Percentiles rank a stretch among this genome's conserved stretches.
Conservation (phyloP, 768 basidiomycete genomes). For the Rhodotorula babjevae region DNA sequence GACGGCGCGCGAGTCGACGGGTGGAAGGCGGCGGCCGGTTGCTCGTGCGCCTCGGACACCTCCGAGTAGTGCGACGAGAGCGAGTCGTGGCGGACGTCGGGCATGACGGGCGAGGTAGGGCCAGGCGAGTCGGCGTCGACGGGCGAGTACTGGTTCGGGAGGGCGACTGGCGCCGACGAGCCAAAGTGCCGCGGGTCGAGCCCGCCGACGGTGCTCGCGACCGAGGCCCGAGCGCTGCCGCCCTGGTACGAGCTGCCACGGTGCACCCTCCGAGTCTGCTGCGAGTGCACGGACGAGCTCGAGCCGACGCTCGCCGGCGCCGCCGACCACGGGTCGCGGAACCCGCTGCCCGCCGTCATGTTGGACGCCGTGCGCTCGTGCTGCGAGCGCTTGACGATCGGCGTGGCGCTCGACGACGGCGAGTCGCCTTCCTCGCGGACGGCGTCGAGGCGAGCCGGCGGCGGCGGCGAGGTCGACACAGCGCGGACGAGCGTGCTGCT, state of each 20-base stretch:
- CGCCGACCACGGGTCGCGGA: conserved; percentile 16
- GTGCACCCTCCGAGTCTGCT: not conserved
- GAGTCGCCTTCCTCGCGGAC: not conserved
- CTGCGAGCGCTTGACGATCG: conserved; percentile 1
- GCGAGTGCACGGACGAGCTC: conserved; percentile 4
- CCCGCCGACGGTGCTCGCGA: conserved; percentile 9
- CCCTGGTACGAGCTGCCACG: not conserved
- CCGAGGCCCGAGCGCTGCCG: not conserved
- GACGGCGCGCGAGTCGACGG: not conserved
- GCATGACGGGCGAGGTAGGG: not conserved
- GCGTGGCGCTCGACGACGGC: not conserved
- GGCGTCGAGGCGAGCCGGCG: not conserved
- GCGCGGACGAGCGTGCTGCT: not conserved
- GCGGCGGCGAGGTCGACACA: not conserved
- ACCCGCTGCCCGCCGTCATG: not conserved
- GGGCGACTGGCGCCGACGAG: not conserved
- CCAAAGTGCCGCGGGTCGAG: not conserved
- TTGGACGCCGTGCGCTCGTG: not conserved
- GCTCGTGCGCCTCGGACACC: not conserved
- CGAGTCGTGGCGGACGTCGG: not conserved
- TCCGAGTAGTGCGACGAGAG: conserved; percentile 3
- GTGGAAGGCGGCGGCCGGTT: not conserved
- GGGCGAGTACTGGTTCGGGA: not conserved
- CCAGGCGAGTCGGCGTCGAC: not conserved
- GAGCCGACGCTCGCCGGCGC: not conserved